Evolutionary conservation across 2,329 filamentous ascomycete species (phyloP), one percentile per base, ranked within the genome.

Genomic region (Leptographium radiaticola): DNA sequence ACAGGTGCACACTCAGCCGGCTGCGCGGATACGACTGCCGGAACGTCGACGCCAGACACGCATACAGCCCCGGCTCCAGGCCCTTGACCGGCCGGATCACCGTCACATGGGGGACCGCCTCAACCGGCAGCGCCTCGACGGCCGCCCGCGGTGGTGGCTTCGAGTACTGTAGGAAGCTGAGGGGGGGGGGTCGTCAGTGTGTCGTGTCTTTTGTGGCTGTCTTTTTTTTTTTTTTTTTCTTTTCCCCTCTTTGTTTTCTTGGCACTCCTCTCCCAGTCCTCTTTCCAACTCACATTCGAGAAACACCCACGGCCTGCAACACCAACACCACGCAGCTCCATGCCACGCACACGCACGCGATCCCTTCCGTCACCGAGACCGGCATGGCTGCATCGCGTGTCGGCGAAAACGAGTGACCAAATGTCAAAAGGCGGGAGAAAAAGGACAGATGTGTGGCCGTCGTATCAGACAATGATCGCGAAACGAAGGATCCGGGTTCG

Each of bases 61-160:
- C 88, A 74, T 95, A 95, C 30, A 97, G 81, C 59, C 83, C 80
- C 5, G 89, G 87, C 66, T 97, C 93, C 54, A 95, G 76, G 57
- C 90, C 93, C 70, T 96, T 97, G 59, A 95, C 84, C 0, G 93
- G 94, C 2, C 93, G 86, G 60, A 98, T 89, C 57, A 95, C 78
- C 36, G 93, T 97, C 62, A 98, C 77, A 70, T 88, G 83, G 16
- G 90, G 91, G 4, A 89, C 74, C 42, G 82, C 70, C 43, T 70
- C 63, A 5, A 69, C 63, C 4, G 69, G 67, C 1, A 83, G 68
- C 0, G 66, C 67, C 2, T 79, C 69, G 4, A 80, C 80, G 16
- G 76, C 64, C 6, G 79, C 71, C 7, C 71, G 67, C n/a, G 65
- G 63, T 2, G 75, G 75, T 4, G 68, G 70, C 2, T 66, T 68